Percentiles rank a stretch among this genome's conserved stretches.
These are phyloP conservation scores for Stromatinia cepivora DNA, from an alignment of 2,329 filamentous ascomycete genomes.

Conservation along the genomic window DNA sequence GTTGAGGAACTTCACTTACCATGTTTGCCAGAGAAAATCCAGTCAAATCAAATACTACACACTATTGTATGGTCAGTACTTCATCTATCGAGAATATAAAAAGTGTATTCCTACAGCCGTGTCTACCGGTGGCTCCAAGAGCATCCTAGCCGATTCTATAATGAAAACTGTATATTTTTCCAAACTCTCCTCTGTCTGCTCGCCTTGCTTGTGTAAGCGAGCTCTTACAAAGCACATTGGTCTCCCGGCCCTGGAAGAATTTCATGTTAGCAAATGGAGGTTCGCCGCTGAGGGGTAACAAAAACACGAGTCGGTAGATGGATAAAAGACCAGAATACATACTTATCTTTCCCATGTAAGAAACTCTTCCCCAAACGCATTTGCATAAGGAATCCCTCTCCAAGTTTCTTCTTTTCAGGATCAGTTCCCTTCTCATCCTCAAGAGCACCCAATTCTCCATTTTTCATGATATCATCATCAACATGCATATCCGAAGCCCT, in stretches of 20 bases:
- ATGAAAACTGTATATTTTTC: constrained; percentile 91
- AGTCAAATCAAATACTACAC: constrained; percentile 94
- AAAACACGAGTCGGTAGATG: not conserved
- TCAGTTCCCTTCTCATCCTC: constrained; percentile 58
- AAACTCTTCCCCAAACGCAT: constrained; percentile 91
- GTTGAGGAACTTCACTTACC: constrained; percentile 50
- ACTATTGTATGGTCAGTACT: constrained; percentile 51
- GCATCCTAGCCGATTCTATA: constrained; percentile 89
- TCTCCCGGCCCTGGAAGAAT: constrained; percentile 55
- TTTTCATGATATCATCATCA: constrained; percentile 81
- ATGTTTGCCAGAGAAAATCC: constrained; percentile 93
- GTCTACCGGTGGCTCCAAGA: constrained; percentile 77
- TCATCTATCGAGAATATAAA: not conserved
- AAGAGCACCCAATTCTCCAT: constrained; percentile 70
- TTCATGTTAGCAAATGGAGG: constrained; percentile 1
- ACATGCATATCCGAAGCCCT: constrained; percentile 79
- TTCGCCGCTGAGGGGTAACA: not conserved
- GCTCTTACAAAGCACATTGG: constrained; percentile 87
- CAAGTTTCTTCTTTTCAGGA: constrained; percentile 61
- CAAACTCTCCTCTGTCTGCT: constrained; percentile 77
- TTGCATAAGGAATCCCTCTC: constrained; percentile 78
- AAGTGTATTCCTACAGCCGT: constrained; percentile 70
- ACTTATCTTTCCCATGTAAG: constrained; percentile 80
- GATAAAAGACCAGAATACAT: not conserved
- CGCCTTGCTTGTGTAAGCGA: constrained; percentile 75